Conservation (phyloP, 441 rosid genomes). For the Metrosideros polymorpha region DNA sequence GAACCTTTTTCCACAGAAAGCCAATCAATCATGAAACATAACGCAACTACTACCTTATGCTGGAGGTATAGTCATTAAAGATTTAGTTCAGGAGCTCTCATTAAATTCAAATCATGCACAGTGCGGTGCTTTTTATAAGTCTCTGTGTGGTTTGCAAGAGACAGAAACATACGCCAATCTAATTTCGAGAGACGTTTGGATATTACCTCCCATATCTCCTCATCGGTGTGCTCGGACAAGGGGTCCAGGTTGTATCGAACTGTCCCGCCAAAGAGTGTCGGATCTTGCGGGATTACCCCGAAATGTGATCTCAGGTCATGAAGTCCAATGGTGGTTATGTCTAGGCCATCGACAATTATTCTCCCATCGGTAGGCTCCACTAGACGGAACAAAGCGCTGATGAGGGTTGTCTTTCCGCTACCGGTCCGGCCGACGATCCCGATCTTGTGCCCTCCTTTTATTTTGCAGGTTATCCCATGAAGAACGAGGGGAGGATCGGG, state of each 20-base stretch:
- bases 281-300: slow-evolving; percentile 29
- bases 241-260: slow-evolving; percentile 27
- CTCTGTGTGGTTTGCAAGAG: not conserved
- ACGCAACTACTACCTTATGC: not conserved
- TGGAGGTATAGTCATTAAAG: not conserved
- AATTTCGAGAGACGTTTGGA: not conserved
- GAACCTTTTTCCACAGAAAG: not conserved
- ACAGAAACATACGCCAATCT: not conserved
- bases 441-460: slow-evolving; percentile 21
- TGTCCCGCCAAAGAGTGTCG: slow-evolving; percentile 26
- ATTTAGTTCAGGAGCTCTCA: not conserved
- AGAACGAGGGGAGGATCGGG: slow-evolving; percentile 21
- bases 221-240: slow-evolving; percentile 1
- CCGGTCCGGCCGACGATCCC: slow-evolving; percentile 32
- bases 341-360: slow-evolving; percentile 21
- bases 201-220: slow-evolving; percentile 22
- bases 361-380: slow-evolving; percentile 25
- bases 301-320: slow-evolving; percentile 18
- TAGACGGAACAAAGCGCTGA: slow-evolving; percentile 22
- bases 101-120: not conserved
- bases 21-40: not conserved
- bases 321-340: slow-evolving; percentile 19
- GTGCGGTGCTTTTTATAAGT: not conserved
- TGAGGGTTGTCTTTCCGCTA: slow-evolving; percentile 23
- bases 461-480: slow-evolving; percentile 24